These are phyloP conservation scores for Calocybe gambosa DNA, from an alignment of 1,284 basidiomycete genomes.

Conservation along the genomic window DNA sequence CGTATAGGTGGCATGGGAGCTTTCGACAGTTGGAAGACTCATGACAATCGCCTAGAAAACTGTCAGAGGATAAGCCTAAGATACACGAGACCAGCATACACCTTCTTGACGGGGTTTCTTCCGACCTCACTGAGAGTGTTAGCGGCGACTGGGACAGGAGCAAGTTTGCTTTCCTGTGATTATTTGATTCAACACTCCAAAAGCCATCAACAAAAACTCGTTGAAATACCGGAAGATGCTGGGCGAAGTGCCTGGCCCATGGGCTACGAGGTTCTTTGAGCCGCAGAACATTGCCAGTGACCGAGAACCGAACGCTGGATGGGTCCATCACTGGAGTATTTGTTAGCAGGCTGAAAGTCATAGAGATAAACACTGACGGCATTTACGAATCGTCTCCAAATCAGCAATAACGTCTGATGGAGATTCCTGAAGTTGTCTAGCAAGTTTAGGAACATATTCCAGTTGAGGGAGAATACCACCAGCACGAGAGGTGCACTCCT, in stretches of 20 bases:
- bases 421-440: slow-evolving; percentile 66
- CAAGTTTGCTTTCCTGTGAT: slow-evolving; percentile 49
- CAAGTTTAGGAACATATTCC: slow-evolving; percentile 76
- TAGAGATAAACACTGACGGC: slow-evolving; percentile 42
- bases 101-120: slow-evolving; percentile 66
- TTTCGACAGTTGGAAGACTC: slow-evolving; percentile 91
- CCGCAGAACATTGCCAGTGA: slow-evolving; percentile 79
- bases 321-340: slow-evolving; percentile 65
- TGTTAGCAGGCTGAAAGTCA: neutral
- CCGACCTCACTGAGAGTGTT: slow-evolving; percentile 78
- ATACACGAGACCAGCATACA: slow-evolving; percentile 22
- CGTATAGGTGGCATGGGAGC: slow-evolving; percentile 80
- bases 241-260: slow-evolving; percentile 67
- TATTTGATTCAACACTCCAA: slow-evolving; percentile 8
- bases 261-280: slow-evolving; percentile 68
- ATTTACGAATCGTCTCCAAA: slow-evolving; percentile 68
- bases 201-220: neutral
- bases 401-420: slow-evolving; percentile 69
- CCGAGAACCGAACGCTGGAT: slow-evolving; percentile 78
- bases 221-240: slow-evolving; percentile 50
- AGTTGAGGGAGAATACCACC: slow-evolving; percentile 71
- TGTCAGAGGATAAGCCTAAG: slow-evolving; percentile 5
- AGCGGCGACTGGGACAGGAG: slow-evolving; percentile 62
- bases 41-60: slow-evolving; percentile 70
- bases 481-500: slow-evolving; percentile 70